Evolutionary conservation across 2,329 filamentous ascomycete genomes (phyloP).

Genomic region (Clarireedia hainanense): DNA sequence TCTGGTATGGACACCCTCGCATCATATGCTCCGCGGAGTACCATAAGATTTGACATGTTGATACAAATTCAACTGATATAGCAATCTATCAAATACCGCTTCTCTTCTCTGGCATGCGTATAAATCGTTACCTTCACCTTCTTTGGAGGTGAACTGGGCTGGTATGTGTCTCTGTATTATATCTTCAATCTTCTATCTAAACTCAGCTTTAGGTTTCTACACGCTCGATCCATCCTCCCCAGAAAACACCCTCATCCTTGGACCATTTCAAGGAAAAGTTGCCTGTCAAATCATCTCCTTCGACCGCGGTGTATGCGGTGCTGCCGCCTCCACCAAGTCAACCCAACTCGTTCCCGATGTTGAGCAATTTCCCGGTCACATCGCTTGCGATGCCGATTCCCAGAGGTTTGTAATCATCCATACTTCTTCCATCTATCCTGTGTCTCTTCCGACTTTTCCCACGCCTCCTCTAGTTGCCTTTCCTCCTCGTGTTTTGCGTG

Average conservation of each 20-base stretch:
- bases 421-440: no score
- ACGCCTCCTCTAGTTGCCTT: no score
- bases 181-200: neutral
- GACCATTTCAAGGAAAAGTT: constrained; percentile 72
- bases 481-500: no score
- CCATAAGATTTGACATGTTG: no score
- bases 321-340: constrained; percentile 49
- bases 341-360: constrained; percentile 67
- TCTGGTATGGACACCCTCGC: neutral
- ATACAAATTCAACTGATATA: constrained; percentile 27
- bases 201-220: constrained; percentile 56
- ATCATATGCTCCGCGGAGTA: no score
- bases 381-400: constrained; percentile 70
- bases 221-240: constrained; percentile 43
- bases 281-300: constrained; percentile 74
- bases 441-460: no score
- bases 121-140: constrained; percentile 61
- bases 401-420: constrained; percentile 26
- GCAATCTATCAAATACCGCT: constrained; percentile 69
- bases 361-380: constrained; percentile 68
- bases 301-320: constrained; percentile 67
- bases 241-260: constrained; percentile 57
- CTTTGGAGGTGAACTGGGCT: constrained; percentile 68
- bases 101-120: constrained; percentile 74
- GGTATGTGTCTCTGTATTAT: constrained; percentile 34